A percentile compares a stretch with the other conserved stretches of the same genome.
These are phyloP conservation scores for Backusella circina DNA, from an alignment of 192 early-diverging fungal genomes.

Conservation along the genomic window DNA sequence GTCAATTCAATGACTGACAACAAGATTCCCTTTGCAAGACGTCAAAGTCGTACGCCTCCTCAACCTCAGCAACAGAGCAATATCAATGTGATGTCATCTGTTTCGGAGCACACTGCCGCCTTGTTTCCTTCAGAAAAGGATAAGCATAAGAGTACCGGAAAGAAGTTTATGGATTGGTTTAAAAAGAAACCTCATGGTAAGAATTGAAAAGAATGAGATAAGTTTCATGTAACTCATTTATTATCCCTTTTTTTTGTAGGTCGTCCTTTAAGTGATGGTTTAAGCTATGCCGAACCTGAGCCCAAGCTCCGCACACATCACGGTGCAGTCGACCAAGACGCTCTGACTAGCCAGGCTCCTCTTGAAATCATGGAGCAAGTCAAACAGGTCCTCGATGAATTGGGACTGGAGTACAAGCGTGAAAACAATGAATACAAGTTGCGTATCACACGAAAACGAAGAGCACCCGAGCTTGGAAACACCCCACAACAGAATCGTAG, in stretches of 20 bases:
- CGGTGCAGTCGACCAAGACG: conserved; percentile 69
- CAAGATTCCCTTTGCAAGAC: conserved; percentile 8
- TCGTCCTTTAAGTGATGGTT: conserved; percentile 16
- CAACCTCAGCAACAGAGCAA: not conserved
- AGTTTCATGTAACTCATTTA: not conserved
- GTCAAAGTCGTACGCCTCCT: not conserved
- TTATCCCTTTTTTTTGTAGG: not conserved
- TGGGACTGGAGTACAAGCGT: conserved; percentile 53
- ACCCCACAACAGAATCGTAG: conserved; percentile 14
- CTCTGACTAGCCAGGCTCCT: conserved; percentile 61
- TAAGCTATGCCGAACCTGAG: conserved; percentile 13
- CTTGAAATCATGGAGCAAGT: conserved; percentile 66
- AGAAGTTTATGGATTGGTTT: conserved; percentile 77
- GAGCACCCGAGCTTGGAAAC: not conserved
- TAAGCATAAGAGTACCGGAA: conserved; percentile 43
- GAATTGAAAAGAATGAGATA: not conserved
- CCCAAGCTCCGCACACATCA: conserved; percentile 66
- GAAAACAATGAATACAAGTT: conserved; percentile 54
- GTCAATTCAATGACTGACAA: conserved; percentile 28
- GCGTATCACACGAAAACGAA: conserved; percentile 46
- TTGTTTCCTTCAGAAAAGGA: conserved; percentile 10
- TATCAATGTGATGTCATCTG: conserved; percentile 11
- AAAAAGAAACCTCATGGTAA: conserved; percentile 55
- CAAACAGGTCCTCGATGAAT: conserved; percentile 46
- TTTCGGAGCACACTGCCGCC: conserved; percentile 15